phyloP scores from a whole-genome alignment of 768 basidiomycete species.

The Boletus tomentosulus region DNA sequence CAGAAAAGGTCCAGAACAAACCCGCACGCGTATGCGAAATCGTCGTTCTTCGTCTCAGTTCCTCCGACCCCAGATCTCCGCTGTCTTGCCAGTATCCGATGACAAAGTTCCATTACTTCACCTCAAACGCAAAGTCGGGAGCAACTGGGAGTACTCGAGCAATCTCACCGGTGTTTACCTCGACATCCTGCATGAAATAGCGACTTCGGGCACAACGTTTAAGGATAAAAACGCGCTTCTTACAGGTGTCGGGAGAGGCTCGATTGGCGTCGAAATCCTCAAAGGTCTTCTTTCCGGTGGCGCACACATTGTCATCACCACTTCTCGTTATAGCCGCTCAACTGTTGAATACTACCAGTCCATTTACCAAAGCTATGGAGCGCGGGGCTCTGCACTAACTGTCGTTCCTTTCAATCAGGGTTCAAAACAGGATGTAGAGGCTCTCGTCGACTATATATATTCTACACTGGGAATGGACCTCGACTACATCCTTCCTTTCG shows the following conservation, averaged over 20 bases:
- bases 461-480: constrained; percentile 92
- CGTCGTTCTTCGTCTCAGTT: constrained; percentile 96
- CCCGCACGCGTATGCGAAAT: constrained; percentile 52
- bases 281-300: constrained; percentile 96
- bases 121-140: constrained; percentile 94
- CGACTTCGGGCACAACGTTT: constrained; percentile 97
- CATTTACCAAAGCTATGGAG: constrained; percentile 94
- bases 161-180: constrained; percentile 95
- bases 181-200: constrained; percentile 96
- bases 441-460: constrained; percentile 98
- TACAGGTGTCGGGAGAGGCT: constrained; percentile 97
- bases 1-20: constrained; percentile 69
- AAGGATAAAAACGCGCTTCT: constrained; percentile 98
- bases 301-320: constrained; percentile 95
- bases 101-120: constrained; percentile 94
- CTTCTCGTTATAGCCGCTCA: constrained; percentile 93
- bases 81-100: constrained; percentile 63
- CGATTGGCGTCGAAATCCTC: constrained; percentile 95
- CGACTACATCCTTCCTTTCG: constrained; percentile 98
- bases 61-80: constrained; percentile 85
- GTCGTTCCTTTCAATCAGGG: constrained; percentile 99
- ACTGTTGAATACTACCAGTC: constrained; percentile 98
- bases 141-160: constrained; percentile 94
- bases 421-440: constrained; percentile 97
- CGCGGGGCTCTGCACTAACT: constrained; percentile 92